Base-by-base conservation (phyloP, 1,284 basidiomycete species). In the Austroboletus olivaceoglutinosus region DNA sequence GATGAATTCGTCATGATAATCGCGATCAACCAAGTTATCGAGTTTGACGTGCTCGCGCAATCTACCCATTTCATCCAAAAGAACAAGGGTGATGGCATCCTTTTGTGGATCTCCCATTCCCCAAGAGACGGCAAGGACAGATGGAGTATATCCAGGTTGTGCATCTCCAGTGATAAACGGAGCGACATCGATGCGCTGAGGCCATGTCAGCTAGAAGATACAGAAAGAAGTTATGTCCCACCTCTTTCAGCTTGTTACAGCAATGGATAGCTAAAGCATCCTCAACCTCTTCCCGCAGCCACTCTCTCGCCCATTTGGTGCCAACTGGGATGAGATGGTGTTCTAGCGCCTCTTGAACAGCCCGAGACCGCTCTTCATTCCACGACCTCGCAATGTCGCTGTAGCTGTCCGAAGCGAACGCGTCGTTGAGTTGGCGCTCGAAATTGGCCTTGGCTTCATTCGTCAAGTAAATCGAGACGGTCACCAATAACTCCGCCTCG, bases 41-140 rank as follows among this genome's bases (percentile, higher is more conserved):
- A 98, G 81, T 63, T 90, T 91, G 47, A 85, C 82, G 57, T 93
- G 86, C 61, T 97, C 91, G 19, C 93, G 88, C 62, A 97, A 77
- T 48, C 91, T 89, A 15, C 95, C 95, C 42, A 85, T 83, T 57
- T 92, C 83, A 64, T 98, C 95, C 46, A 98, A 69, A 70, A 88
- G 91, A 47, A 97, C 88, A 30, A 91, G 74, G 29, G 86, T 83
- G 53, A 98, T 91, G 2, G 88, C 86, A 69, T 99, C 96, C 61
- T 88, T 89, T 59, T 89, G 85, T 36, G 92, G 91, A 60, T 97
- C 93, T 45, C 97, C 97, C 65, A 89, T 88, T 41, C 97, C 97
- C 82, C 94, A 93, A 5, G 96, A 98, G 51, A 98, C 74, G 5
- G 96, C 92, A 34, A 99, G 77, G 5, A 99, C 93, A 8, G 89